Conservation (phyloP, 306 rosid genomes). For the Lablab purpureus region DNA sequence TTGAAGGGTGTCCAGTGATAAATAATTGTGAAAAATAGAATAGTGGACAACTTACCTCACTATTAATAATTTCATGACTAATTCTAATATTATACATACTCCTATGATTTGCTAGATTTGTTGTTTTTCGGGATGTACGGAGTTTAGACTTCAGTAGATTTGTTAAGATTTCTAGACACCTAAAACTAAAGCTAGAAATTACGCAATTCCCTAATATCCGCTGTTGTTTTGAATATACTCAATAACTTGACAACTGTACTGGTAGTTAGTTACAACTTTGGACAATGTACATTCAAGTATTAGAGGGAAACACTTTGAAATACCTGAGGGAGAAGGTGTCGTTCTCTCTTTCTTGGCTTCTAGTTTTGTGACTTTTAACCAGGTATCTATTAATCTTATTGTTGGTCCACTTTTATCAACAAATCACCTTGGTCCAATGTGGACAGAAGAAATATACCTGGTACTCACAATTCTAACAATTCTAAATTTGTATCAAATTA, state of each 20-base stretch:
- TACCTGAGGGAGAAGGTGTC: neutral
- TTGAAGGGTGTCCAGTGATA: neutral
- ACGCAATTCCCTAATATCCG: neutral
- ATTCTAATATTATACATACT: constrained; percentile 24
- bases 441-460: constrained; percentile 28
- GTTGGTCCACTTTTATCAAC: neutral
- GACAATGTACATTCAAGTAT: neutral
- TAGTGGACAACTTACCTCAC: neutral
- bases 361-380: neutral
- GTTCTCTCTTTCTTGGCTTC: neutral
- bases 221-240: neutral
- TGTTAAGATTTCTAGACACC: constrained; percentile 11
- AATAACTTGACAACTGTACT: neutral
- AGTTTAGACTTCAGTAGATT: neutral
- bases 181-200: neutral
- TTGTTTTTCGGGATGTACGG: neutral
- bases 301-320: neutral
- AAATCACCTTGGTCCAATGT: constrained; percentile 7
- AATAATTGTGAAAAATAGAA: neutral
- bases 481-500: constrained; percentile 12
- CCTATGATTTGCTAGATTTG: neutral
- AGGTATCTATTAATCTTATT: neutral
- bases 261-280: neutral
- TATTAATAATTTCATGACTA: constrained; percentile 2
- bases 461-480: constrained; percentile 20